Base-by-base conservation (phyloP, 1,284 basidiomycete genomes). In the Meripilus lineatus region DNA sequence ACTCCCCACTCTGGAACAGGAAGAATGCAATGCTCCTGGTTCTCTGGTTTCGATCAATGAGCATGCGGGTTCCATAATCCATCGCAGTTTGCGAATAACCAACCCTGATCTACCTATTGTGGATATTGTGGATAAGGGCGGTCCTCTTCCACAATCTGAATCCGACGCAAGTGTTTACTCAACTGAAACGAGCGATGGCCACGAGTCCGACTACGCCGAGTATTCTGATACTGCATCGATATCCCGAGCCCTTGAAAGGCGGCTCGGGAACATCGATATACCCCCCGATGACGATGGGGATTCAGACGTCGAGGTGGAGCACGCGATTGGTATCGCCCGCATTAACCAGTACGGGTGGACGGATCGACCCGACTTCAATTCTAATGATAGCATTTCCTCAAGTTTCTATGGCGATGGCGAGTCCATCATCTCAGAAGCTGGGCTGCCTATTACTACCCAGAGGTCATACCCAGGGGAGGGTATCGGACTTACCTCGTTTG, bases 401-500 rank as follows among this genome's bases (percentile, higher is more conserved):
- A 40, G 8, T 24, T 4, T 5, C 11, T 25, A 15, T 11, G 17
- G 17, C n/a, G 14, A 6, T n/a, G 21, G 15, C 4, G 21, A 38
- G 6, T 18, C 36, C 7, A 7, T 11, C 17, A 24, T 26, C 15
- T 41, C 30, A 7, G 8, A 8, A 14, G 8, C 10, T 32, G n/a
- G n/a, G n/a, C n/a, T n/a, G n/a, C n/a, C n/a, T n/a, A n/a, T n/a
- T n/a, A n/a, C n/a, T n/a, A n/a, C n/a, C n/a, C n/a, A n/a, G n/a
- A n/a, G n/a, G n/a, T n/a, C n/a, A n/a, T n/a, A n/a, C n/a, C 15
- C 25, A 7, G 15, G 25, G 20, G 56, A 52, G 55, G 40, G 55
- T 58, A 50, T 35, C 48, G 59, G 62, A 39, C 57, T 58, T 7
- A 59, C 62, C 18, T 62, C 64, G 7, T 71, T 74, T 52, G 55